A percentile compares a stretch with the other conserved stretches of the same genome.
Conservation (phyloP, 2,329 filamentous ascomycete genomes). For the Mycosphaerella arachidis region DNA sequence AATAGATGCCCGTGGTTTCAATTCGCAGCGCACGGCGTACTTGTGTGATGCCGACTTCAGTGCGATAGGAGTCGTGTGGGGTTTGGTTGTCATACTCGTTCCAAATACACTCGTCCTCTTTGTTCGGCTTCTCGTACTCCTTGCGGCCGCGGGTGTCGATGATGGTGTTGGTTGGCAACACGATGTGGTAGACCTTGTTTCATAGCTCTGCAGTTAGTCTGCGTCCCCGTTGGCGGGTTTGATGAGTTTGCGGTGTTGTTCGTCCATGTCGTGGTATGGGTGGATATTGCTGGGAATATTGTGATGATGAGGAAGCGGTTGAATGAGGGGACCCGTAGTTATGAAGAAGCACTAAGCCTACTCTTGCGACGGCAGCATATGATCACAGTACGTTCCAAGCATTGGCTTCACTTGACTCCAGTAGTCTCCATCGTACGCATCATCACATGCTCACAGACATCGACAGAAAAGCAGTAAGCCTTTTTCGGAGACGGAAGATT, state of each 20-base stretch:
- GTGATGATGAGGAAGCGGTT: not conserved
- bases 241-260: not conserved
- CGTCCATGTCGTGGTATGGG: not conserved
- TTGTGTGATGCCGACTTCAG: slow-evolving; percentile 2
- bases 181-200: not conserved
- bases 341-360: too few species aligned
- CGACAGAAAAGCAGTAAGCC: too few species aligned
- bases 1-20: slow-evolving; percentile 8
- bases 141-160: not conserved
- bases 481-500: too few species aligned
- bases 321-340: too few species aligned
- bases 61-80: not conserved
- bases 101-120: not conserved
- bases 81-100: too few species aligned
- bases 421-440: too few species aligned
- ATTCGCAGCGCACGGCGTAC: slow-evolving; percentile 6
- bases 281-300: not conserved
- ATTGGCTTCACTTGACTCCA: too few species aligned
- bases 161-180: not conserved
- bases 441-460: too few species aligned
- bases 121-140: not conserved
- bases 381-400: too few species aligned
- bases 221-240: not conserved
- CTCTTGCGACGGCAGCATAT: too few species aligned
- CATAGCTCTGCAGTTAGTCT: slow-evolving; percentile 3